These are phyloP conservation scores for Luvunga scandens DNA, from an alignment of 345 rosid species.

Conservation along the genomic window DNA sequence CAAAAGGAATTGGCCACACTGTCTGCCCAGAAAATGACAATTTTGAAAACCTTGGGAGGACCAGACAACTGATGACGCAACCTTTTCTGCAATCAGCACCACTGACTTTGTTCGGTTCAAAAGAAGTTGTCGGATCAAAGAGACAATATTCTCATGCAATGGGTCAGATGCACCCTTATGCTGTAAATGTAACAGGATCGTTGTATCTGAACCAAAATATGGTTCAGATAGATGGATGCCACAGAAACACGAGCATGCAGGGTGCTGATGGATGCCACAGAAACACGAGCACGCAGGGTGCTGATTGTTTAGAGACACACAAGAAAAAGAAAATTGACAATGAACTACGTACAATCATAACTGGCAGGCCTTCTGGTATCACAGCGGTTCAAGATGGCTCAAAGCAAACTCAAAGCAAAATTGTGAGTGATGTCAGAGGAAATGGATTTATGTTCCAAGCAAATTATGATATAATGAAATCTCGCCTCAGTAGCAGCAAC, in stretches of 20 bases:
- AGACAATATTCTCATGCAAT: conserved; percentile 34
- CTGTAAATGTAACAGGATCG: conserved; percentile 21
- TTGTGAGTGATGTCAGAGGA: conserved; percentile 16
- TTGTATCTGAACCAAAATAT: conserved; percentile 21
- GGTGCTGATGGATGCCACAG: conserved; percentile 18
- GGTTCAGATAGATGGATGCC: conserved; percentile 19
- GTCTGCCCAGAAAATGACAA: conserved; percentile 25
- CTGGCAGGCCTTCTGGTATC: conserved; percentile 23
- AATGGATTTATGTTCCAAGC: conserved; percentile 17
- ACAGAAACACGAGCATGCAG: conserved; percentile 22
- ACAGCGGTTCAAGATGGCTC: conserved; percentile 25
- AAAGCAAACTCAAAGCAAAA: conserved; percentile 21
- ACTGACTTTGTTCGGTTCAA: conserved; percentile 17
- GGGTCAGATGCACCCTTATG: conserved; percentile 30
- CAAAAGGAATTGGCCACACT: conserved; percentile 24
- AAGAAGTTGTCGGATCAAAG: conserved; percentile 43
- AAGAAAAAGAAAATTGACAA: conserved; percentile 47
- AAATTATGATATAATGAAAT: conserved; percentile 11
- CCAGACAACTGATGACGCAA: conserved; percentile 26
- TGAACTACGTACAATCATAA: conserved; percentile 18
- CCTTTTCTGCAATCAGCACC: conserved; percentile 26
- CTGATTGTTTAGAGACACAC: conserved; percentile 18
- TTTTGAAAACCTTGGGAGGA: conserved; percentile 23
- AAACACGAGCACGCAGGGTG: conserved; percentile 20
- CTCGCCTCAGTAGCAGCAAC: conserved; percentile 2